Conservation (phyloP, 1,284 basidiomycete genomes). For the Leccinum pallidistipes region DNA sequence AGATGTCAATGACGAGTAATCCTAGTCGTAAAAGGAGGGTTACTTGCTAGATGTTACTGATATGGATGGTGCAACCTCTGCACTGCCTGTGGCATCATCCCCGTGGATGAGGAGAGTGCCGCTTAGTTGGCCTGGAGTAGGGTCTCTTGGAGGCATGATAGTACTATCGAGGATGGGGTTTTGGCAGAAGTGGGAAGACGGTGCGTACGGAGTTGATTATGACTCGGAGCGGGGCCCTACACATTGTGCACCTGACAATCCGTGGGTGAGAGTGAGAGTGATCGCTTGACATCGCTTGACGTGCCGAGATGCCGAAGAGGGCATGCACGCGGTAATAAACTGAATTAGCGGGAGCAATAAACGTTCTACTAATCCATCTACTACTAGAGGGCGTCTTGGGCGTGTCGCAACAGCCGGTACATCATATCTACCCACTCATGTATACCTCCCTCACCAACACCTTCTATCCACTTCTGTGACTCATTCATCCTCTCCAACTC, state of each 20-base stretch:
- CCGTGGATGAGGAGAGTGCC: conserved; percentile 35
- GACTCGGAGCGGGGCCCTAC: background rate
- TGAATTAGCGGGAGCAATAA: no score
- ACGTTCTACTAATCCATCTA: background rate
- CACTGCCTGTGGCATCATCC: conserved; percentile 20
- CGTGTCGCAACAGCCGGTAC: conserved; percentile 45
- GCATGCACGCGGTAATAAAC: no score
- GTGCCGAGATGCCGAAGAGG: background rate
- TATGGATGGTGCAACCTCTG: conserved; percentile 35
- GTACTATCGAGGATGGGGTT: background rate
- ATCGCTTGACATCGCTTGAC: background rate
- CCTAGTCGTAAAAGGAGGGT: background rate
- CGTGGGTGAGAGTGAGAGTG: background rate
- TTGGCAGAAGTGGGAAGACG: background rate
- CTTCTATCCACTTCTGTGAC: conserved; percentile 57
- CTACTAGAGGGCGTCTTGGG: conserved; percentile 12
- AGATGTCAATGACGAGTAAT: background rate
- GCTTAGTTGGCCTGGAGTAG: conserved; percentile 21
- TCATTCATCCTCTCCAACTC: conserved; percentile 55
- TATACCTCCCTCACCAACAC: conserved; percentile 54
- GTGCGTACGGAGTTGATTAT: background rate
- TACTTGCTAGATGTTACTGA: conserved; percentile 35
- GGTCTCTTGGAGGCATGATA: conserved; percentile 27
- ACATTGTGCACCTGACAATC: background rate
- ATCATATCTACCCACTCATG: conserved; percentile 67